A percentile compares a stretch with the other conserved stretches of the same genome.
phyloP scores from a whole-genome alignment of 495 filamentous ascomycete genomes.

The Cairneyella variabilis region DNA sequence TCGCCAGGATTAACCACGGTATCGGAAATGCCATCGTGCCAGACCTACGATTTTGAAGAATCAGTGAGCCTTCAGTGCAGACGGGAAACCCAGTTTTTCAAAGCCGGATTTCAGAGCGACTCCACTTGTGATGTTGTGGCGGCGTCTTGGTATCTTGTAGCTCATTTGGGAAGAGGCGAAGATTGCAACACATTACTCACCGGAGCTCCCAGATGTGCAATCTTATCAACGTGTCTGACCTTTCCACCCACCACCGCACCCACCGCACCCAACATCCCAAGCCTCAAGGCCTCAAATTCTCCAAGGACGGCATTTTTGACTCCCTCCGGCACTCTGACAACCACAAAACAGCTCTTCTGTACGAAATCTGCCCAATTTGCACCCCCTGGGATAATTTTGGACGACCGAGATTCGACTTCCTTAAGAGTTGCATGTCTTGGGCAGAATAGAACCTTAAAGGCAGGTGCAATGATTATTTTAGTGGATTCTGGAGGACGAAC shows the following conservation, averaged over 20 bases:
- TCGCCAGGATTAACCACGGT: conserved; percentile 54
- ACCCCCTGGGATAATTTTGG: conserved; percentile 34
- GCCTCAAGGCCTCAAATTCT: conserved; percentile 63
- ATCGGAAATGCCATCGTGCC: no score
- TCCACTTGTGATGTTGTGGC: no score
- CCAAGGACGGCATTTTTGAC: conserved; percentile 63
- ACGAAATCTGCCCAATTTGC: conserved; percentile 60
- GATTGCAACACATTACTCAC: no score
- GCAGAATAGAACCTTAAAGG: conserved; percentile 61
- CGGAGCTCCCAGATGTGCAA: no score
- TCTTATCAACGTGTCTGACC: conserved; percentile 59
- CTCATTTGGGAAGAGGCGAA: no score
- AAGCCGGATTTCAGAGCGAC: no score
- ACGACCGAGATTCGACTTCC: not conserved
- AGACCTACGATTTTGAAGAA: no score
- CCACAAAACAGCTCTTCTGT: conserved; percentile 47
- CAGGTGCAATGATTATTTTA: conserved; percentile 44
- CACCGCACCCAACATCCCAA: conserved; percentile 47
- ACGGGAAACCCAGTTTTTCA: no score
- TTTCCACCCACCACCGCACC: conserved; percentile 57
- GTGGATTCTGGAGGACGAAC: not conserved
- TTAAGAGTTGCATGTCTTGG: conserved; percentile 33
- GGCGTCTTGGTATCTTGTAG: no score
- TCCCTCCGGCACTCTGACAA: conserved; percentile 54
- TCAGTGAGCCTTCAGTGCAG: no score